Base-by-base conservation (phyloP, 176 grass and related monocot genomes). In the Ampelocalamus luodianensis region DNA sequence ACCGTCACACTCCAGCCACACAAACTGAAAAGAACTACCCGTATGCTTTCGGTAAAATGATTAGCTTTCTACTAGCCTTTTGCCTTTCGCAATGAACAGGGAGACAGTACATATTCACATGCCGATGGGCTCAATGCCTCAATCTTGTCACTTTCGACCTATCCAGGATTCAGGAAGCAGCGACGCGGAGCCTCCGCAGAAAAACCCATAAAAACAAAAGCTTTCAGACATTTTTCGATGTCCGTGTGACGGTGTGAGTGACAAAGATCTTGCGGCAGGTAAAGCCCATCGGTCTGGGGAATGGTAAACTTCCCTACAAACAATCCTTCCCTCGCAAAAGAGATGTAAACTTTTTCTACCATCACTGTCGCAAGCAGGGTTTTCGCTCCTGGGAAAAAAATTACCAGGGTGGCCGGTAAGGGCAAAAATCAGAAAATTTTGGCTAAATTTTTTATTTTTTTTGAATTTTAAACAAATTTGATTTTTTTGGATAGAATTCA, bases 101-200 rank as follows among this genome's bases (percentile, higher is more conserved):
- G 27, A 45, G 78, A 42, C 37, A 78, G 73, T 72, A 42, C 39
- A 83, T 72, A 24, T 5, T 86, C 88, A 79, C 88, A 39, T 86
- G 72, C 49, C 12, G 42, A 73, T 72, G 79, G 23, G 48, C n/a
- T 56, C 23, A 11, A 15, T 37, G 87, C 27, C 75, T 73, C 76
- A 71, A 81, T 83, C 71, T 86, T 87, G 58, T 90, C 84, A 58
- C 26, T 79, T 83, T 65, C 66, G 16, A 32, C 48, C 12, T 65
- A 26, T 8, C 32, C 72, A 32, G 87, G n/a, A 46, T 8, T 40
- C 72, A 32, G 87, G n/a, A 46, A 73, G 27, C 67, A 86, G 37
- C 24, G 65, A 48, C 50, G n/a, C 42, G 48, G 48, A 66, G 37
- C 50, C 40, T 86, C 24, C 60, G 60, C 70, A 58, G 38, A 74